Conservation (phyloP, 805 yeast species). For the Naumovozyma dairenensis region DNA sequence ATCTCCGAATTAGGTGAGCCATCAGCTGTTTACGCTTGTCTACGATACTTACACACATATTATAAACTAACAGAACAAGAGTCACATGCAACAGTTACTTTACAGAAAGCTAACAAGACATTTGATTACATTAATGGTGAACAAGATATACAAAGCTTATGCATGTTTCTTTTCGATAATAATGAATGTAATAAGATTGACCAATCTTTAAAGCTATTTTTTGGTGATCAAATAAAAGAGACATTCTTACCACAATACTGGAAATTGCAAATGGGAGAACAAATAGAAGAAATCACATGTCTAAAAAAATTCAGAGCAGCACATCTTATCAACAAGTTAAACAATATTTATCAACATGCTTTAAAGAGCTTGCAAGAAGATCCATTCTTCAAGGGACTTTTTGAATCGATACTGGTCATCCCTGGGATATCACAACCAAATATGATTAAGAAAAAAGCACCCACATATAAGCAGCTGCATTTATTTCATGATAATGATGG, state of each 20-base stretch:
- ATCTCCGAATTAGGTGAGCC: constrained; percentile 26
- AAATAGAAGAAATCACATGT: constrained; percentile 6
- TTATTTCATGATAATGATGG: not conserved
- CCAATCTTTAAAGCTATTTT: constrained; percentile 15
- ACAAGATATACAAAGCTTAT: constrained; percentile 17
- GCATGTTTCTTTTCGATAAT: constrained; percentile 14
- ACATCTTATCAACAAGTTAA: constrained; percentile 26
- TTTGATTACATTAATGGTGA: constrained; percentile 22
- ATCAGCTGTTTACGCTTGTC: constrained; percentile 13
- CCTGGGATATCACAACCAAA: constrained; percentile 26
- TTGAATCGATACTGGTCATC: constrained; percentile 40
- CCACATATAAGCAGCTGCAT: not conserved
- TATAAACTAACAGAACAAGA: constrained; percentile 17
- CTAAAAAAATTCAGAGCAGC: constrained; percentile 14
- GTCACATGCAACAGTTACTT: constrained; percentile 2
- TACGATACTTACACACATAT: constrained; percentile 13
- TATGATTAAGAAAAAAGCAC: too few relatives aligned
- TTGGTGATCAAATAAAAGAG: constrained; percentile 4
- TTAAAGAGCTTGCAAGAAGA: constrained; percentile 31
- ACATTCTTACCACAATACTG: constrained; percentile 16
- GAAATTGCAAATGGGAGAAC: constrained; percentile 16
- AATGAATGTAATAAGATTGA: constrained; percentile 13
- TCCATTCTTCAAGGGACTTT: constrained; percentile 40
- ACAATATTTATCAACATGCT: constrained; percentile 25
- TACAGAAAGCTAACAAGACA: constrained; percentile 13